Base-by-base conservation (phyloP, 2,329 filamentous ascomycete species). In the Pestalotiopsis sp. region DNA sequence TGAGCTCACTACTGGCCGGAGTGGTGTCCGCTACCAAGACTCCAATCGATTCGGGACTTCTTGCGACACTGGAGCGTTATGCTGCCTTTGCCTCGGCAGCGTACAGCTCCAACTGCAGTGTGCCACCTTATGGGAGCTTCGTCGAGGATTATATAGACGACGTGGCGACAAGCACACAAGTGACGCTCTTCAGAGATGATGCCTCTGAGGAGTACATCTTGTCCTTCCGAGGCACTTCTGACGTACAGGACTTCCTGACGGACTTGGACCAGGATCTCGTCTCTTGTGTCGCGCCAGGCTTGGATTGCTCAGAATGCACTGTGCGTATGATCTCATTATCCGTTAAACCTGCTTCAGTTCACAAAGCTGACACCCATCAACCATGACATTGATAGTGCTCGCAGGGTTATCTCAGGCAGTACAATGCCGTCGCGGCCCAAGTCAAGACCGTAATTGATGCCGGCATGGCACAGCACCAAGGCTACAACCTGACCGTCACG, bases 401-500 rank as follows among this genome's bases (percentile, higher is more conserved):
- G 1, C 45, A 65, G 23, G 63, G 63, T n/a, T 65, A 65, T 31
- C n/a, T 65, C 9, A 12, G 45, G 12, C 63, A 65, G 25, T 65
- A 65, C 27, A 65, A 65, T 58, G 63, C 63, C 25, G 63, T 65
- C 23, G 63, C 63, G 0, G 45, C 23, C 9, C 23, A 65, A 25
- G 49, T 65, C 27, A 58, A 65, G 63, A 58, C 5, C 39, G 49
- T 25, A 4, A 65, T 65, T 2, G 63, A 65, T 17, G 7, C 63
- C 27, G 63, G 63, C 17, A 31, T 65, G 23, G 49, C 14, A 36
- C 13, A 65, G n/a, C n/a, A 65, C 45, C 14, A 45, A 13, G 67
- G 55, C 27, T 83, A 77, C 73, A 75, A 75, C 64, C 63, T 84
- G 66, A 72, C 81, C 0, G 72, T 78, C 7, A 83, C 82, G 0